Evolutionary conservation across 2,329 filamentous ascomycete species (phyloP).

Genomic region (Mariannaea sp.): DNA sequence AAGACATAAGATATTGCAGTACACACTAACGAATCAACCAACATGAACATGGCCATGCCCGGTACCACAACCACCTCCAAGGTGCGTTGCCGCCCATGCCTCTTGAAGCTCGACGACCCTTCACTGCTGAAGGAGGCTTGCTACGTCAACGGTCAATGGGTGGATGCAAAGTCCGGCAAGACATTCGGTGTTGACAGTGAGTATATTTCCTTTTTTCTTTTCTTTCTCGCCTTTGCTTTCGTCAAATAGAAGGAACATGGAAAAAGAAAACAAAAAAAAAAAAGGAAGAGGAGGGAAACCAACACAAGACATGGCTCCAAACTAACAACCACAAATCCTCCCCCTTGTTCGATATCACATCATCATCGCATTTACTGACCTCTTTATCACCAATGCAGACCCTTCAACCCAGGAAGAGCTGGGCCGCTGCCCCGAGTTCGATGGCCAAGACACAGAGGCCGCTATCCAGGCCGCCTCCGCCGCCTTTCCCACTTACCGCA

Average conservation of each 20-base stretch:
- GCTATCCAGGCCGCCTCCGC: conserved; percentile 72
- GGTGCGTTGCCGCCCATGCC: conserved; percentile 21
- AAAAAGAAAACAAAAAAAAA: no score
- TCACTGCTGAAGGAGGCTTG: conserved; percentile 71
- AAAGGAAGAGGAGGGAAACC: background rate
- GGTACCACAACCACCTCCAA: conserved; percentile 20
- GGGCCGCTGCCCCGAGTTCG: conserved; percentile 74
- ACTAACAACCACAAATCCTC: background rate
- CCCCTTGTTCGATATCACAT: background rate
- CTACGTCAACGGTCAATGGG: conserved; percentile 80
- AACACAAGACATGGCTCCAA: no score
- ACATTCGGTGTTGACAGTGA: conserved; percentile 72
- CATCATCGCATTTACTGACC: conserved; percentile 16
- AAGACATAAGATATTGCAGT: no score
- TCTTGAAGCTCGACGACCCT: conserved; percentile 60
- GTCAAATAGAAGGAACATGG: no score
- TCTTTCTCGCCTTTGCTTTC: no score
- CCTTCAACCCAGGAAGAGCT: conserved; percentile 73
- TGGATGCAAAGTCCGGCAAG: conserved; percentile 71
- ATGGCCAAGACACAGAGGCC: conserved; percentile 66
- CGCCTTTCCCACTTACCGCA: conserved; percentile 61
- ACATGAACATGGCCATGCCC: conserved; percentile 14
- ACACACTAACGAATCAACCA: no score
- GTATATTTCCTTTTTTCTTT: no score
- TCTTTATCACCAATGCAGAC: conserved; percentile 53